phyloP scores from a whole-genome alignment of 2,329 filamentous ascomycete genomes.

The Coleophoma crateriformis region DNA sequence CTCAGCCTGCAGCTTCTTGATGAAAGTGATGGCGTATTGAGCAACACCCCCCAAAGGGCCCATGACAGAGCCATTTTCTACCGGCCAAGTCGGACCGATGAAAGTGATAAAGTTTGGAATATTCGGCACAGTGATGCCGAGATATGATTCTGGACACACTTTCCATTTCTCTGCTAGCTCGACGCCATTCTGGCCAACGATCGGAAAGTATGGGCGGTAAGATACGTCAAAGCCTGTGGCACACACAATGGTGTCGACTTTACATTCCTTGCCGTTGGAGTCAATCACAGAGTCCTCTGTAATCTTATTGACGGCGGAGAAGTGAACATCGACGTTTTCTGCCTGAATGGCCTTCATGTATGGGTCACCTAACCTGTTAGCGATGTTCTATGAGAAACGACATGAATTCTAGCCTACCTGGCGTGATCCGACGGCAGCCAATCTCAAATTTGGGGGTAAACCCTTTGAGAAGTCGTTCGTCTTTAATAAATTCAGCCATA shows the following conservation, averaged over 20 bases:
- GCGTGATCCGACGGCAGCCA: slow-evolving; percentile 35
- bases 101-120: slow-evolving; percentile 22
- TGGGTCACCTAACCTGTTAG: slow-evolving; percentile 32
- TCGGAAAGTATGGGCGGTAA: slow-evolving; percentile 19
- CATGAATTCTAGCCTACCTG: slow-evolving; percentile 23
- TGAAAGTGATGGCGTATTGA: slow-evolving; percentile 18
- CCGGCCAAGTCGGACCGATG: slow-evolving; percentile 20
- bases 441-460: slow-evolving; percentile 34
- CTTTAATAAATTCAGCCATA: slow-evolving; percentile 45
- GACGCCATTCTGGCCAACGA: slow-evolving; percentile 17
- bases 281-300: slow-evolving; percentile 39
- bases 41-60: slow-evolving; percentile 11
- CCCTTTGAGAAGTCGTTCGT: slow-evolving; percentile 37
- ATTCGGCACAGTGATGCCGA: slow-evolving; percentile 18
- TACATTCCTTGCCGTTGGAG: slow-evolving; percentile 25
- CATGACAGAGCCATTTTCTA: slow-evolving; percentile 20
- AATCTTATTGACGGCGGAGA: slow-evolving; percentile 37
- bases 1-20: slow-evolving; percentile 36
- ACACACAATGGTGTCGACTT: slow-evolving; percentile 31
- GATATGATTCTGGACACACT: slow-evolving; percentile 16
- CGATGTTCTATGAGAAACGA: slow-evolving; percentile 12
- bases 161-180: slow-evolving; percentile 25
- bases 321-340: slow-evolving; percentile 43
- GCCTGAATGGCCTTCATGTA: slow-evolving; percentile 45
- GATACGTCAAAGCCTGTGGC: slow-evolving; percentile 29